phyloP scores from a whole-genome alignment of 2,329 filamentous ascomycete species.

The Cordyceps militaris region DNA sequence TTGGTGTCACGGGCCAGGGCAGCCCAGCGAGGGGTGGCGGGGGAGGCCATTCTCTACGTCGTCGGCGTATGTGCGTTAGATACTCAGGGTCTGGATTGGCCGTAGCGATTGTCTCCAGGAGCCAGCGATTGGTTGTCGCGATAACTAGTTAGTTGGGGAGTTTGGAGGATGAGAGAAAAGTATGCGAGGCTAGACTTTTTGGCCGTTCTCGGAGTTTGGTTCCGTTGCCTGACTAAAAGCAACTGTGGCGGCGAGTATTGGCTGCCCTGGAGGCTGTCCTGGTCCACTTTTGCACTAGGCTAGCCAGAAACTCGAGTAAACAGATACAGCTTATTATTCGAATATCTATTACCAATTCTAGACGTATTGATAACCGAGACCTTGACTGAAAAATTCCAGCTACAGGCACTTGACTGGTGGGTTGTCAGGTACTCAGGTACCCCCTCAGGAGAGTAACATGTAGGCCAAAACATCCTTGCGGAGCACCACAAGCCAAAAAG shows the following conservation, averaged over 20 bases:
- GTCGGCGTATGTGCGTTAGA: background rate
- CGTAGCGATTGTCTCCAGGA: background rate
- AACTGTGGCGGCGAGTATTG: background rate
- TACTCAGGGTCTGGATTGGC: background rate
- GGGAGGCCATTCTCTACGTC: background rate
- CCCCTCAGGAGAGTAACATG: no score
- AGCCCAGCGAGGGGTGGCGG: slow-evolving; percentile 52
- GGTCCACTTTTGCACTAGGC: background rate
- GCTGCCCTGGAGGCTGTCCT: background rate
- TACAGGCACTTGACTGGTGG: no score
- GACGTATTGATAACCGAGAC: no score
- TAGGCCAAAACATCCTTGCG: no score
- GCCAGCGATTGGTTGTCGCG: background rate
- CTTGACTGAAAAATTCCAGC: no score
- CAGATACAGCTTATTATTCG: no score
- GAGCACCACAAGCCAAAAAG: no score
- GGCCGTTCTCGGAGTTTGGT: slow-evolving; percentile 7
- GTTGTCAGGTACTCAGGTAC: no score
- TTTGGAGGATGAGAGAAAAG: background rate
- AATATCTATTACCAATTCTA: no score
- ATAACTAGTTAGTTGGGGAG: background rate
- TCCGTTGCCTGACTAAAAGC: background rate
- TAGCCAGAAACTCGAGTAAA: no score
- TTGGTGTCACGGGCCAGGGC: slow-evolving; percentile 86
- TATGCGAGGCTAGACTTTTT: background rate